Evolutionary conservation across 352 stramenopile species (phyloP).

Genomic region (Aphanomyces invadans): DNA sequence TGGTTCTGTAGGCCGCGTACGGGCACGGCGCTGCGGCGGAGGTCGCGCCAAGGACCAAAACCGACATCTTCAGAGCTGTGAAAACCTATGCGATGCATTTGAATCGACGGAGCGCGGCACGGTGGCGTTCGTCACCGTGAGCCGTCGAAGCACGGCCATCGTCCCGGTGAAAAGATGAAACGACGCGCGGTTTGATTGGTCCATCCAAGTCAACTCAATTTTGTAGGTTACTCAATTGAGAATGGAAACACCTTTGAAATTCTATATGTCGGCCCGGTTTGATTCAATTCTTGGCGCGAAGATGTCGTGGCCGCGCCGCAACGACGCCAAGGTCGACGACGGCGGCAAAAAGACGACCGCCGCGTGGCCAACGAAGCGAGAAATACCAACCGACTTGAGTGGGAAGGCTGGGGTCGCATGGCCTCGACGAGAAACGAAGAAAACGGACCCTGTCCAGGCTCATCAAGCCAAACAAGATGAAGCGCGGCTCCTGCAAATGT

Average conservation of each 20-base stretch:
- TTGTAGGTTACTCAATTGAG: no score
- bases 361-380: background rate
- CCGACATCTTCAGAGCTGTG: no score
- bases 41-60: background rate
- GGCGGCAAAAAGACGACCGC: background rate
- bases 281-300: background rate
- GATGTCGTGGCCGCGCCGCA: slow-evolving; percentile 7
- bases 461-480: background rate
- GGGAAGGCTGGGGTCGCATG: background rate
- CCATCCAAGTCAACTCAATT: no score
- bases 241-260: no score
- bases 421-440: background rate
- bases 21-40: background rate
- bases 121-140: no score
- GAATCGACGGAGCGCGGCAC: no score
- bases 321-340: background rate
- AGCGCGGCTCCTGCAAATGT: slow-evolving; percentile 7
- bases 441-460: background rate
- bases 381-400: background rate
- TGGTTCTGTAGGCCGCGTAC: slow-evolving; percentile 7
- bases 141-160: no score
- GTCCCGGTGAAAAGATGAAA: no score
- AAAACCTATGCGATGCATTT: no score
- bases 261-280: no score
- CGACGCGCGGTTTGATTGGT: background rate